phyloP scores from a whole-genome alignment of 1,139 yeast genomes.

The Sugiyamaella grinbergsii region DNA sequence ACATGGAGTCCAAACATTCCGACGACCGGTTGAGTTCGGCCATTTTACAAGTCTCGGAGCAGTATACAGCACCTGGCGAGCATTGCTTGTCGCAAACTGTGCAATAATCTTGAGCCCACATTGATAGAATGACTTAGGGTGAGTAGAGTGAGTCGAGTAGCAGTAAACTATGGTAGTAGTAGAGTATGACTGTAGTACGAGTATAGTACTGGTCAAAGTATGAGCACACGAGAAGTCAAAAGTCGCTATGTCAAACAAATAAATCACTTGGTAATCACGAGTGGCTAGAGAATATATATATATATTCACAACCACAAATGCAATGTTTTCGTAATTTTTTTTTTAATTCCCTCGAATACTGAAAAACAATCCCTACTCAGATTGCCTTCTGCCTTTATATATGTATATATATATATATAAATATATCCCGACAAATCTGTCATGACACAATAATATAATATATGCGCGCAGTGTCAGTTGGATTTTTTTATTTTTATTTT shows the following conservation, averaged over 20 bases:
- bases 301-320: not conserved
- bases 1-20: slow-evolving; percentile 16
- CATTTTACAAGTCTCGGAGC: slow-evolving; percentile 44
- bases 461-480: slow-evolving; percentile 4
- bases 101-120: slow-evolving; percentile 49
- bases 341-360: too few species aligned
- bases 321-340: too few species aligned
- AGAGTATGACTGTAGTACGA: not conserved
- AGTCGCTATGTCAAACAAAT: too few species aligned
- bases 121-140: slow-evolving; percentile 17
- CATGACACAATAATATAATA: slow-evolving; percentile 5
- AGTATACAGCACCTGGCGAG: slow-evolving; percentile 44
- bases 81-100: slow-evolving; percentile 50
- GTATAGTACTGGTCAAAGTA: not conserved
- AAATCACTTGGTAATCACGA: too few species aligned
- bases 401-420: too few species aligned
- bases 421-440: too few species aligned
- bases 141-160: not conserved
- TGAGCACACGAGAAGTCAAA: not conserved
- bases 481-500: not conserved
- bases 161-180: not conserved
- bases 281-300: too few species aligned
- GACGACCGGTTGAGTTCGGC: slow-evolving; percentile 21
- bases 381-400: too few species aligned
- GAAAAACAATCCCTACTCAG: too few species aligned